Percentiles rank a stretch among this genome's conserved stretches.
phyloP scores from a whole-genome alignment of 176 grass and related monocot species.

The Oryza rufipogon region DNA sequence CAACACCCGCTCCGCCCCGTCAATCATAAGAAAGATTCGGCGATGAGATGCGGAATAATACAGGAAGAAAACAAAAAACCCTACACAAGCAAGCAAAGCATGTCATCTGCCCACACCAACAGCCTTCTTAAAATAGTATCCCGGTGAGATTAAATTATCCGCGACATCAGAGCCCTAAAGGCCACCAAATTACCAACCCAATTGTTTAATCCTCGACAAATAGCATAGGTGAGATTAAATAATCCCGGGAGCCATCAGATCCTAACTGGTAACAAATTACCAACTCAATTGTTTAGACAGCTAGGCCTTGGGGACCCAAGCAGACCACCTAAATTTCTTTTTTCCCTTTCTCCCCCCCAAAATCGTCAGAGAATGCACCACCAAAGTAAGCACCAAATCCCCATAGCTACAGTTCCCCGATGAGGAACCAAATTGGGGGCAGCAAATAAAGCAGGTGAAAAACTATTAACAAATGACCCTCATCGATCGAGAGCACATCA shows the following conservation, averaged over 20 bases:
- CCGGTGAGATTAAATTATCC: conserved; percentile 16
- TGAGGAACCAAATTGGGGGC: conserved; percentile 27
- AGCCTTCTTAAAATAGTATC: conserved; percentile 42
- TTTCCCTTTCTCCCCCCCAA: neutral
- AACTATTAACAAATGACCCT: conserved; percentile 45
- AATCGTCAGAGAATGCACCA: neutral
- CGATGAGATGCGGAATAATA: neutral
- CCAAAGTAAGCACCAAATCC: conserved; percentile 19
- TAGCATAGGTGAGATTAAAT: conserved; percentile 7
- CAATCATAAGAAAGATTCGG: conserved; percentile 34
- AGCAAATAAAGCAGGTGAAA: neutral
- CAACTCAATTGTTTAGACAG: conserved; percentile 38
- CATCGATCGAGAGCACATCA: neutral
- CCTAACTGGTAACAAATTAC: conserved; percentile 33
- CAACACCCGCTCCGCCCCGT: neutral
- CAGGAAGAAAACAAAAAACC: conserved; percentile 32
- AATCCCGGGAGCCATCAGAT: conserved; percentile 1
- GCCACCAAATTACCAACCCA: conserved; percentile 40
- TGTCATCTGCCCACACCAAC: conserved; percentile 21
- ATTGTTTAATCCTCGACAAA: conserved; percentile 41
- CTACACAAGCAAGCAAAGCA: neutral
- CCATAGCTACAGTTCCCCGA: conserved; percentile 9
- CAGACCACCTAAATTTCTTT: neutral
- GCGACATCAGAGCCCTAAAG: conserved; percentile 29
- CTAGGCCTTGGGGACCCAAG: conserved; percentile 31